Conservation (phyloP, 306 rosid species). For the Nissolia schottii region DNA sequence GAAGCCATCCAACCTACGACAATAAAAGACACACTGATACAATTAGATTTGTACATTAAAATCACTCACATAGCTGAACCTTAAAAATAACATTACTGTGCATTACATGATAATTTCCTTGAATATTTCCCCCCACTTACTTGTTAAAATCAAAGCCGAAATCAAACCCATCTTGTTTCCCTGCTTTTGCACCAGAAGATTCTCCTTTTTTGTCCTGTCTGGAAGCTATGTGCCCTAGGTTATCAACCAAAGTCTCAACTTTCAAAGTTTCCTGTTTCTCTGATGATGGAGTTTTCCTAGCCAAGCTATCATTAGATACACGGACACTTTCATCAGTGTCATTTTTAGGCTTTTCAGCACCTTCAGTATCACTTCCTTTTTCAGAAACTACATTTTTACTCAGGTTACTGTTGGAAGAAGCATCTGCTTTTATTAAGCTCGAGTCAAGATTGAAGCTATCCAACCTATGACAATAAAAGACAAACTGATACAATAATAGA, state of each 20-base stretch:
- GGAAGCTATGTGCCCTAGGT: slow-evolving; percentile 32
- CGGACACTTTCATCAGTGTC: slow-evolving; percentile 23
- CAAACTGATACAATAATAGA: no score
- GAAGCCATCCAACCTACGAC: slow-evolving; percentile 59
- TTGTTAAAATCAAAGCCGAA: slow-evolving; percentile 79
- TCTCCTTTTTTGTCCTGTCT: slow-evolving; percentile 42
- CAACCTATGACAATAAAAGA: slow-evolving; percentile 40
- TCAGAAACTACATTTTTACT: slow-evolving; percentile 38
- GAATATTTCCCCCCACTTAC: slow-evolving; percentile 44
- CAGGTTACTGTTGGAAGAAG: slow-evolving; percentile 27
- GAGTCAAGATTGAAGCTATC: slow-evolving; percentile 65
- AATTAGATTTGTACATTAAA: no score
- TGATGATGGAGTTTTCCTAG: slow-evolving; percentile 33
- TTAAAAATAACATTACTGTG: no score
- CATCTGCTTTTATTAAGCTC: slow-evolving; percentile 37
- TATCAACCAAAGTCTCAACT: slow-evolving; percentile 34
- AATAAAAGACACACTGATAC: slow-evolving; percentile 14
- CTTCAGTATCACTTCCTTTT: slow-evolving; percentile 35
- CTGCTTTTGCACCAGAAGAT: slow-evolving; percentile 47
- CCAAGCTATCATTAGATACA: slow-evolving; percentile 31
- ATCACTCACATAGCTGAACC: no score
- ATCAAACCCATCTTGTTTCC: slow-evolving; percentile 43
- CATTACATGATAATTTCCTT: slow-evolving; percentile 1
- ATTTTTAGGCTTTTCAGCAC: slow-evolving; percentile 30
- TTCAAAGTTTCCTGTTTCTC: slow-evolving; percentile 33